Evolutionary conservation across 2,329 filamentous ascomycete species (phyloP).

Genomic region (Pseudogymnoascus destructans): DNA sequence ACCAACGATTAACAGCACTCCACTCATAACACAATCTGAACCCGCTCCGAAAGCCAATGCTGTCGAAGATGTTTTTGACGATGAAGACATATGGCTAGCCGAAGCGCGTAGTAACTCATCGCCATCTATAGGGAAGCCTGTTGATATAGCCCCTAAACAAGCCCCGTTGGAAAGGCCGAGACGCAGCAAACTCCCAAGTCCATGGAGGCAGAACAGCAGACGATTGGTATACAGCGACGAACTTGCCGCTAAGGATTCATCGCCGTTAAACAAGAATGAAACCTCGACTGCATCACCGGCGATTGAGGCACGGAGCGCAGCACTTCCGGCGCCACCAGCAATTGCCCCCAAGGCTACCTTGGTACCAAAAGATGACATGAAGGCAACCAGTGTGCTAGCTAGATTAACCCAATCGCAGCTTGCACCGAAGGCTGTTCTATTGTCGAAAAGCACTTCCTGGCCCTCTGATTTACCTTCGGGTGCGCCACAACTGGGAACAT

Average conservation of each 20-base stretch:
- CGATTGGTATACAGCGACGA: conserved; percentile 24
- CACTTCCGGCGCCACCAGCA: not conserved
- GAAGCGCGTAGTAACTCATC: conserved; percentile 26
- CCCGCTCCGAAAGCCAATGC: not conserved
- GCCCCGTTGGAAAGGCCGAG: conserved; percentile 19
- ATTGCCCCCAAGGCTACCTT: not conserved
- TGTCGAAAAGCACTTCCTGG: not conserved
- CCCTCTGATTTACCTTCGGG: conserved; percentile 11
- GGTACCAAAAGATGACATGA: not conserved
- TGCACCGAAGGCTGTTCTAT: conserved; percentile 12
- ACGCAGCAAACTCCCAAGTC: conserved; percentile 24
- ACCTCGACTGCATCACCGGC: not conserved
- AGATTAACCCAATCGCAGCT: not conserved
- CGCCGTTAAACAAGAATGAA: conserved; percentile 11
- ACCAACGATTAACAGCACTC: not conserved
- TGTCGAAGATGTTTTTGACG: conserved; percentile 16
- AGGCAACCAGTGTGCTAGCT: not conserved
- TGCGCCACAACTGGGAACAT: conserved; percentile 17
- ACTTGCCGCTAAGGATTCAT: conserved; percentile 16
- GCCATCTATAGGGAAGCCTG: conserved; percentile 13
- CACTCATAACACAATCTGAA: not conserved
- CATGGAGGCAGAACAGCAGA: conserved; percentile 24
- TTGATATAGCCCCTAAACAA: conserved; percentile 11
- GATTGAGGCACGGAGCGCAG: not conserved
- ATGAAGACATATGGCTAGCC: conserved; percentile 23